Percentiles rank a stretch among this genome's conserved stretches.
Conservation (phyloP, 441 rosid species). For the Croton setiger region DNA sequence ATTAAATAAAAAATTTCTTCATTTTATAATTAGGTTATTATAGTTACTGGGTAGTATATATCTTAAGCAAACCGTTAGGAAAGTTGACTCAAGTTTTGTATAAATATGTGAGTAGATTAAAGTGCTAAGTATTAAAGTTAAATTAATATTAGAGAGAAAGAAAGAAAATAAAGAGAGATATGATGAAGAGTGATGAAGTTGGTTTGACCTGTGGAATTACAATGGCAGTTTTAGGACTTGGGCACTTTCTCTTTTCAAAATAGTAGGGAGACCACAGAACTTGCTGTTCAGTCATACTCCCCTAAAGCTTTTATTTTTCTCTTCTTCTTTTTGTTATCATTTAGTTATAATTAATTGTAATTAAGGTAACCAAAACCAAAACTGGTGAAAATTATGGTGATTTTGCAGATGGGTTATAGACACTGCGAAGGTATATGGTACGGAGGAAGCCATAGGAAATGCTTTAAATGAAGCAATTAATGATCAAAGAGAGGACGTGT, state of each 20-base stretch:
- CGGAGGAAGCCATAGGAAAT: constrained; percentile 78
- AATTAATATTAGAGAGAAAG: background rate
- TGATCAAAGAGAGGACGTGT: constrained; percentile 55
- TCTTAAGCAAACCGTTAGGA: constrained; percentile 30
- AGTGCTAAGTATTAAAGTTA: background rate
- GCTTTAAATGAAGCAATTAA: constrained; percentile 49
- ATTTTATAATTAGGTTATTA: background rate
- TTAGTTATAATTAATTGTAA: no score
- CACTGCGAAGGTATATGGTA: constrained; percentile 83
- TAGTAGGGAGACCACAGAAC: constrained; percentile 42
- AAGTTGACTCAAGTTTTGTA: constrained; percentile 49
- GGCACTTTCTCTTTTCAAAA: constrained; percentile 65
- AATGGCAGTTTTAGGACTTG: constrained; percentile 70
- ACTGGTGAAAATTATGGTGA: background rate
- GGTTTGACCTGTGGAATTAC: constrained; percentile 58
- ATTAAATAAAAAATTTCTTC: no score
- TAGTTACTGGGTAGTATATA: constrained; percentile 11
- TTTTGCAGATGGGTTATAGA: constrained; percentile 68
- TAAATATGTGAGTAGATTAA: constrained; percentile 18
- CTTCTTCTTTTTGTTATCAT: background rate
- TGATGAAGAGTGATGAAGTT: constrained; percentile 31
- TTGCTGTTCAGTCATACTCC: constrained; percentile 60
- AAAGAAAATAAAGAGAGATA: background rate
- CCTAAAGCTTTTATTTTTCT: constrained; percentile 47
- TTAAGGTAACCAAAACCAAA: no score